Conservation (phyloP, 2,329 filamentous ascomycete species). For the Magnaporthiopsis poae region DNA sequence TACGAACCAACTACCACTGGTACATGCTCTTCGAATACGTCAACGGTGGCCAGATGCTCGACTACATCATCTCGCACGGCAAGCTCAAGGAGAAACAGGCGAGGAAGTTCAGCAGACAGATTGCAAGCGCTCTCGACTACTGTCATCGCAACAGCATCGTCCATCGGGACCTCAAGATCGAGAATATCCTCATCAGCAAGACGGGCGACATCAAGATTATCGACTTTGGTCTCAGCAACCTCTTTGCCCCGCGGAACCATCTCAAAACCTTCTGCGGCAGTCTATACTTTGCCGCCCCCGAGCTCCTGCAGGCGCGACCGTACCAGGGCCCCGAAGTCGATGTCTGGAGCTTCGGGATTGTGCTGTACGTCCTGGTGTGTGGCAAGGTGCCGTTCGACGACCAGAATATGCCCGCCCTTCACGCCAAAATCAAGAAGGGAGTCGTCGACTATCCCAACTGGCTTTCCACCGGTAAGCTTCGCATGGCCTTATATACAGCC, state of each 20-base stretch:
- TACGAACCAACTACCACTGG: conserved; percentile 96
- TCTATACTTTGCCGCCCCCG: conserved; percentile 92
- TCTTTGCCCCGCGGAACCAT: conserved; percentile 75
- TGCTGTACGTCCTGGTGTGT: conserved; percentile 91
- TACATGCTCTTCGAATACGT: conserved; percentile 99
- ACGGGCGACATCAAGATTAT: conserved; percentile 99
- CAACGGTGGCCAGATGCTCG: conserved; percentile 97
- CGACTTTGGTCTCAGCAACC: conserved; percentile 92
- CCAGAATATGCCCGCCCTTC: conserved; percentile 95
- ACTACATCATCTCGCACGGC: conserved; percentile 98
- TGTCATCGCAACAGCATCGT: conserved; percentile 97
- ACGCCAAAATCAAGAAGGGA: conserved; percentile 98
- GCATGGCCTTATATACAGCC: not conserved
- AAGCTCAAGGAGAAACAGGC: conserved; percentile 97
- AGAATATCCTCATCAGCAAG: conserved; percentile 98
- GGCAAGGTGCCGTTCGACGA: conserved; percentile 98
- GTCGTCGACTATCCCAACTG: conserved; percentile 91
- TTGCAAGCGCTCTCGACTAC: conserved; percentile 91
- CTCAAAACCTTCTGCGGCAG: conserved; percentile 97
- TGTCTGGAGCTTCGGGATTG: conserved; percentile 97
- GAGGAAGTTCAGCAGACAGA: conserved; percentile 92
- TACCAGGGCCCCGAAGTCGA: conserved; percentile 97
- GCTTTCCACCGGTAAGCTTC: conserved; percentile 68
- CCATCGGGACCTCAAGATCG: conserved; percentile 93
- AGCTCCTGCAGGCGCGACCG: conserved; percentile 82